Evolutionary conservation across 331 rosid species (phyloP).

Genomic region (Erythrophleum ivorense): DNA sequence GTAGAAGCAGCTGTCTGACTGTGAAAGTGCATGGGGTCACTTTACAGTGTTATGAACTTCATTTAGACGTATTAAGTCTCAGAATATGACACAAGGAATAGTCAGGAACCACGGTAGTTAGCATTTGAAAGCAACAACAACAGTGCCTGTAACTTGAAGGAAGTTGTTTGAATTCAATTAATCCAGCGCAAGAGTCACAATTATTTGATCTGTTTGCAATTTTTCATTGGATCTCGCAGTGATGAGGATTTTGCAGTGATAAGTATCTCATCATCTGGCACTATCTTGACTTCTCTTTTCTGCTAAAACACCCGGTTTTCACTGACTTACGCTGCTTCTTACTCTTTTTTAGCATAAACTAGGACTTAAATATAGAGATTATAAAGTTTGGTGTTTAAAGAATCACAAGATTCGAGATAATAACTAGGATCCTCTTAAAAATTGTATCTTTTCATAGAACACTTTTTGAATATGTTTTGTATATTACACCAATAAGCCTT

Average conservation of each 20-base stretch:
- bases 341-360: not conserved
- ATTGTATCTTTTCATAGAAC: too few relatives aligned
- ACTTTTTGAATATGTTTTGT: too few relatives aligned
- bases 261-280: not conserved
- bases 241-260: not conserved
- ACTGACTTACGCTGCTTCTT: not conserved
- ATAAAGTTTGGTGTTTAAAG: not conserved
- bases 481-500: too few relatives aligned
- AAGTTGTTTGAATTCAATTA: constrained; percentile 1
- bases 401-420: not conserved
- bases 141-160: constrained; percentile 5
- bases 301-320: not conserved
- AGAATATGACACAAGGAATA: not conserved
- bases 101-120: constrained; percentile 19
- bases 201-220: not conserved
- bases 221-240: not conserved
- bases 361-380: too few relatives aligned
- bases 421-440: not conserved
- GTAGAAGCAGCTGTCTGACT: constrained; percentile 3
- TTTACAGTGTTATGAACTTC: constrained; percentile 3
- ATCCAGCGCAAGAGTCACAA: not conserved
- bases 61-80: not conserved
- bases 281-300: not conserved
- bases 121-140: constrained; percentile 32
- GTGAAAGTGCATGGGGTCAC: constrained; percentile 9